Conservation (phyloP, 257 asterid genomes). For the Scutellaria galericulata region DNA sequence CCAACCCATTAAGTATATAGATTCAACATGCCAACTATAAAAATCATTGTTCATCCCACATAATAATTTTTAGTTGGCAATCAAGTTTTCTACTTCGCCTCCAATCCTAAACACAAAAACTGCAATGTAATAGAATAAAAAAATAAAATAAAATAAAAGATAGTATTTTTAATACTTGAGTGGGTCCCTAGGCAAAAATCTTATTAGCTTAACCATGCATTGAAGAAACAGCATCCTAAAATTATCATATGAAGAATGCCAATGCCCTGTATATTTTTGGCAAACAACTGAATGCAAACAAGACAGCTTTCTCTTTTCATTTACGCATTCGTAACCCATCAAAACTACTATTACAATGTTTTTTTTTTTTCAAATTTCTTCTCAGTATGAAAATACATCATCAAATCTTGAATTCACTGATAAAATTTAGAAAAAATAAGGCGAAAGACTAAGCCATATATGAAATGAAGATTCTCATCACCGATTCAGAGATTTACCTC, state of each 20-base stretch:
- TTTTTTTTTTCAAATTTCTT: neutral
- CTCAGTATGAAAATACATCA: slow-evolving; percentile 15
- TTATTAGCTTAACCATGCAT: too few relatives aligned
- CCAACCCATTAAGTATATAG: too few relatives aligned
- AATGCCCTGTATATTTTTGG: too few relatives aligned
- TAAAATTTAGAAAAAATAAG: slow-evolving; percentile 5
- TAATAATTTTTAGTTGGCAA: too few relatives aligned
- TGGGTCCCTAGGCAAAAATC: too few relatives aligned
- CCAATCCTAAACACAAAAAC: too few relatives aligned
- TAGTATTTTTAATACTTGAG: too few relatives aligned
- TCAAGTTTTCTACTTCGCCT: too few relatives aligned
- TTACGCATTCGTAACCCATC: slow-evolving; percentile 16
- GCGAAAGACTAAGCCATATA: neutral
- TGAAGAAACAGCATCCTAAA: slow-evolving; percentile 5
- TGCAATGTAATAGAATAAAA: neutral
- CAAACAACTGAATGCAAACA: neutral
- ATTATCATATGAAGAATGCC: slow-evolving; percentile 6
- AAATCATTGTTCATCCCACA: too few relatives aligned
- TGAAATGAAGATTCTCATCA: neutral
- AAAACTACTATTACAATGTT: slow-evolving; percentile 3
- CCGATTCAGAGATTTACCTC: slow-evolving; percentile 37
- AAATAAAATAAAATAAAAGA: neutral
- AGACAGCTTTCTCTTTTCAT: slow-evolving; percentile 6
- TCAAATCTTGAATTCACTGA: slow-evolving; percentile 24
- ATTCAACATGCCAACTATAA: too few relatives aligned